Evolutionary conservation across 352 stramenopile genomes (phyloP).

Genomic region (Globisporangium viniferum): DNA sequence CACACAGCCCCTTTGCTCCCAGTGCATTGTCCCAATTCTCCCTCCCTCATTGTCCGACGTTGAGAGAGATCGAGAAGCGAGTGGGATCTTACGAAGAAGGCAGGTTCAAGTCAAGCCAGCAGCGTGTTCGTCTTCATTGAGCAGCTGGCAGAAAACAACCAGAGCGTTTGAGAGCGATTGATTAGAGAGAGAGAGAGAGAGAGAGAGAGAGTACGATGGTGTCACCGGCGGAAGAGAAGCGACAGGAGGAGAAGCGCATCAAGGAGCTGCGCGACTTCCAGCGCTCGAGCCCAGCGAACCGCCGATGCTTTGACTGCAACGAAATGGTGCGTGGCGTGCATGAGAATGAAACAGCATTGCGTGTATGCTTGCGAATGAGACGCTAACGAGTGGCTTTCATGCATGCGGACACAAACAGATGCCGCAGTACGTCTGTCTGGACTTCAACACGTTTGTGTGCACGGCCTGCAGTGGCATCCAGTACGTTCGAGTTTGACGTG

Average conservation of each 20-base stretch:
- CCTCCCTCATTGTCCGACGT: not conserved
- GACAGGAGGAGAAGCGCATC: constrained; percentile 75
- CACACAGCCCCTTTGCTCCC: not conserved
- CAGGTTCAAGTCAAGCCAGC: not conserved
- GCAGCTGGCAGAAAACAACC: not conserved
- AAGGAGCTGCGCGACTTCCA: constrained; percentile 88
- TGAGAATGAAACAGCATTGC: not conserved
- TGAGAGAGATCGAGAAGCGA: not conserved
- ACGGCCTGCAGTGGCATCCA: constrained; percentile 92
- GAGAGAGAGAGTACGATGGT: not conserved
- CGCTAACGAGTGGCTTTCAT: not conserved
- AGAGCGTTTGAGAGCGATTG: not conserved
- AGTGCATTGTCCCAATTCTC: too few species aligned
- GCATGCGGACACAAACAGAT: constrained; percentile 40
- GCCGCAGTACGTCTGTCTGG: constrained; percentile 90
- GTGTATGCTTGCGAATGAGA: not conserved
- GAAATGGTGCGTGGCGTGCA: constrained; percentile 59
- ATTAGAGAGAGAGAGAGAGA: not conserved
- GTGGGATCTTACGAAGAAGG: not conserved
- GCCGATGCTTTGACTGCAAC: constrained; percentile 89
- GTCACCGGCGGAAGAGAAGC: constrained; percentile 65
- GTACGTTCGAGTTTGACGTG: constrained; percentile 35
- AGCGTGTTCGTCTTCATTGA: not conserved
- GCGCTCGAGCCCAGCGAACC: constrained; percentile 63
- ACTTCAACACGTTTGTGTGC: constrained; percentile 95